Base-by-base conservation (phyloP, 2,329 filamentous ascomycete genomes). In the Penicillium decumbens region DNA sequence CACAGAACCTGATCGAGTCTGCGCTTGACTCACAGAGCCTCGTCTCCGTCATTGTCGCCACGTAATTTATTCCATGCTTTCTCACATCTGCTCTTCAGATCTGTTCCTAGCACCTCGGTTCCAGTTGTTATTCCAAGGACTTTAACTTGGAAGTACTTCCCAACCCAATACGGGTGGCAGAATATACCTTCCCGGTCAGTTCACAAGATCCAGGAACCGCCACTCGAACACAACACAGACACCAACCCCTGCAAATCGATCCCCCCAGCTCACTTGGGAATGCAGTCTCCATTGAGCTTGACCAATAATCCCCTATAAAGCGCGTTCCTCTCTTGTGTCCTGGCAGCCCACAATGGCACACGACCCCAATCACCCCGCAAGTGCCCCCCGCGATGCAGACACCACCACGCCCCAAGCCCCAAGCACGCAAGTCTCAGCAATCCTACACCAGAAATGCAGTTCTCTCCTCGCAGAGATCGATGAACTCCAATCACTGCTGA, bases 381-480 rank as follows among this genome's bases (percentile, higher is more conserved):
- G 8, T 39, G 10, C 18, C 12, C 20, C 25, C 20, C 23, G n/a
- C 23, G 24, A 40, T 10, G 38, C 12, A 24, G 23, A 27, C 20
- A 8, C 37, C 35, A 25, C 27, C 23, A 3, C 38, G 13, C 29
- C 25, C 13, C 20, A 20, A 47, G 28, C 3, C 24, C 54, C 46
- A 23, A 61, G 55, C 25, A 48, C 44, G 2, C 23, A 49, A 28
- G 60, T 71, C 27, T 66, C 67, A 5, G 47, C 58, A 6, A 56
- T 62, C 15, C 67, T 75, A 13, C 58, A 69, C 9, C 50, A 66
- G 45, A 63, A 71, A 65, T 75, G 72, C 53, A 62, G 62, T 18
- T 54, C 58, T 4, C 65, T 80, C 7, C 65, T 79, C 28, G 54
- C 63, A 13, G 77, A 79, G 55, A 58, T 80, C 13, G 69, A 74